Evolutionary conservation across 179 eudicot species (phyloP).

Genomic region (Spergularia azorica): DNA sequence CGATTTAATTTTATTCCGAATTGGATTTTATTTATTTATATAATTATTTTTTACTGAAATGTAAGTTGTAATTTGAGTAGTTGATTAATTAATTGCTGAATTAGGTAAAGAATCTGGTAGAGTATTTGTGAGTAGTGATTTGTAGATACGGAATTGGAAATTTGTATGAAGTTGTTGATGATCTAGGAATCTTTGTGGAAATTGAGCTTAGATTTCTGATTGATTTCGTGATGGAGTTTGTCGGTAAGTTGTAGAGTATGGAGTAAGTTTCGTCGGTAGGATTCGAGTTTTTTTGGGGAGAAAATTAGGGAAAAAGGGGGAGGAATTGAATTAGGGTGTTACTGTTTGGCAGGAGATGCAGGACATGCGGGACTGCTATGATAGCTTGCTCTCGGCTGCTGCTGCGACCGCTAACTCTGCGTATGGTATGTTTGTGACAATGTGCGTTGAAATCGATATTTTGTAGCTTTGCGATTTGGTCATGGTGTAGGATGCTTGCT

Average conservation of each 20-base stretch:
- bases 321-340: neutral
- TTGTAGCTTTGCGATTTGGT: neutral
- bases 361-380: constrained; percentile 89
- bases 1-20: neutral
- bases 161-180: neutral
- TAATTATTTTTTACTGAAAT: neutral
- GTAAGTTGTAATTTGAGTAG: neutral
- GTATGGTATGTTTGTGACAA: constrained; percentile 52
- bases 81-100: neutral
- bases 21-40: neutral
- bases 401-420: constrained; percentile 95
- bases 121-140: neutral
- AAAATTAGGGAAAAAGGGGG: neutral
- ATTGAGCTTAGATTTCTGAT: neutral
- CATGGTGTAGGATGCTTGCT: too few relatives aligned
- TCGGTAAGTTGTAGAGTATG: neutral
- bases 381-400: constrained; percentile 91
- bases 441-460: neutral
- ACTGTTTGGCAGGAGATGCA: constrained; percentile 73
- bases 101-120: neutral
- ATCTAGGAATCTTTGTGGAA: neutral
- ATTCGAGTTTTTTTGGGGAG: neutral
- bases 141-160: neutral
- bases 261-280: neutral
- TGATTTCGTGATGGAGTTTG: too few relatives aligned